Evolutionary conservation across 2,329 filamentous ascomycete genomes (phyloP), one percentile per base, ranked within the genome.

Genomic region (Colletotrichum liriopes): DNA sequence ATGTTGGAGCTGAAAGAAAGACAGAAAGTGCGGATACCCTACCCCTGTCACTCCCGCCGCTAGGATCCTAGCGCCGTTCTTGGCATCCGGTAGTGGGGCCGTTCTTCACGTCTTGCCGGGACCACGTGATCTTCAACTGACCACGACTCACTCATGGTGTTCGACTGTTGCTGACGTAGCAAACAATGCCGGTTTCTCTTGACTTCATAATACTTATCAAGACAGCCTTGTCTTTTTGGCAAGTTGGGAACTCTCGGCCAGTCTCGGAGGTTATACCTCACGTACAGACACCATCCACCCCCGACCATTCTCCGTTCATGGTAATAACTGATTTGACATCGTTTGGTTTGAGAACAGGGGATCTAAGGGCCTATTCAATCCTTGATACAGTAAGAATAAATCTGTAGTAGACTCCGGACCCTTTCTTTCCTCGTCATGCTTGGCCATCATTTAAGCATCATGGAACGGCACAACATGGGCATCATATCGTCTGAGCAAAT

Each of bases 1-100:
- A 20, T 43, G 12, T 39, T 37, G 20, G 20, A 26, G 37, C 55
- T 58, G 32, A 41, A 32, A 47, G 58, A 60, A 60, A 12, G 12
- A 29, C 23, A 29, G 14, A 2, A 3, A 55, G 29, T 60, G n/a
- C n/a, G 29, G 35, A 18, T 52, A 29, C 68, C 56, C 47, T 6
- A 16, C 47, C 55, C 58, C 35, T 16, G 61, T 55, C 32, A 9
- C 32, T 23, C 20, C 55, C 62, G 65, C 63, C 26, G 67, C 52
- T 58, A 65, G 47, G 12, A 23, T 23, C 26, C 18, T 55, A 45
- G 61, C 61, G 20, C 18, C 11, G 49, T 18, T 64, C 61, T 45
- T 55, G 49, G 61, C 61, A 29, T 43, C 26, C 49, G 32, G 23
- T 52, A 29, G 26, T 54, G 61, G 49, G 61, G 49, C 23, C 49